Base-by-base conservation (phyloP, 257 asterid genomes). In the Cynanchum wilfordii region DNA sequence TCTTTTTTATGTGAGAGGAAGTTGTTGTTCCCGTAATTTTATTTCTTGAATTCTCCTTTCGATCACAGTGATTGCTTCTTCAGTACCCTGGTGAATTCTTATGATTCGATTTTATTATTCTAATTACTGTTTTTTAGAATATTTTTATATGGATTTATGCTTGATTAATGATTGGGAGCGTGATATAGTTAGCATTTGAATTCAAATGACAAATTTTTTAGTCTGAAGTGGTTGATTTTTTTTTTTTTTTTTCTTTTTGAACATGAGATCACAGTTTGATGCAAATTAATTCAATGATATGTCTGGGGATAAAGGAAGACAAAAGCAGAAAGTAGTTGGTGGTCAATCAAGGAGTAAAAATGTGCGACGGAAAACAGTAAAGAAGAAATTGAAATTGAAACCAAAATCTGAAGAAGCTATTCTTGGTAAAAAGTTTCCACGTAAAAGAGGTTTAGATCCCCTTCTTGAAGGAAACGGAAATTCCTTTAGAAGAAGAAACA, bases 221-320 rank as follows among this genome's bases (percentile, higher is more conserved):
- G 33, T 7, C 47, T 16, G 44, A 62, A 62, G 7, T 63, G 16
- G 4, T 36, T 63, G 49, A 33, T 63, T 63, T 45, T 33, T 30
- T 22, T 30, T 15, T n/a, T n/a, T n/a, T n/a, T 27, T 30, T 24
- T 33, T 63, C 33, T 50, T 5, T 69, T 69, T 49, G 65, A 13
- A 42, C 20, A 50, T 27, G 11, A 15, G 47, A 50, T 52, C 38
- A 36, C 74, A 76, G 76, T 73, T 70, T 70, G 76, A 52, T 76
- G 52, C 24, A 55, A 76, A 25, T 50, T 27, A 33, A 45, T 58
- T 17, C 55, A 25, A 13, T 72, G 72, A 75, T 64, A 90, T 92
- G 96, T 83, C 96, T 49, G 90, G 84, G 65, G 83, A 81, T 24
- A 78, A 83, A 71, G 79, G 79, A 76, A 78, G 73, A 68, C 77